Conservation (phyloP, 345 rosid genomes). For the Cardamine chenopodiifolia region DNA sequence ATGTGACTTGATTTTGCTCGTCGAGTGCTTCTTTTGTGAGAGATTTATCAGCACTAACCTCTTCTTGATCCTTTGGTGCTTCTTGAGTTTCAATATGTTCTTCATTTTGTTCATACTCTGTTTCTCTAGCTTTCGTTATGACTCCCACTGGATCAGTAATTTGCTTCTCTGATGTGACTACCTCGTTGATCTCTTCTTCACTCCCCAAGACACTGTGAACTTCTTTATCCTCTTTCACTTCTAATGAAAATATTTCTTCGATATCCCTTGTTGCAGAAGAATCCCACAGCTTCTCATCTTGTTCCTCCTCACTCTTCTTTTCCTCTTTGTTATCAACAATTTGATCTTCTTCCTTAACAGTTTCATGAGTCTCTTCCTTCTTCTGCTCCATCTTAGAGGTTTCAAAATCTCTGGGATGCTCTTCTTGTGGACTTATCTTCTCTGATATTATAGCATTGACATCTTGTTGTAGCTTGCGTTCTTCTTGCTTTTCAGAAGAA, state of each 20-base stretch:
- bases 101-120: slow-evolving; percentile 17
- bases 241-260: background rate
- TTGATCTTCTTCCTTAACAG: slow-evolving; percentile 13
- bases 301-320: slow-evolving; percentile 35
- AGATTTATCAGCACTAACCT: slow-evolving; percentile 13
- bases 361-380: slow-evolving; percentile 33
- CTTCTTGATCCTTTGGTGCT: slow-evolving; percentile 10
- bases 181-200: slow-evolving; percentile 13
- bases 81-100: slow-evolving; percentile 14
- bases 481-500: slow-evolving; percentile 32
- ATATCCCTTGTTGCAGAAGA: background rate
- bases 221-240: slow-evolving; percentile 21
- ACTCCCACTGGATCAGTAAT: background rate
- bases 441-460: slow-evolving; percentile 2
- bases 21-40: slow-evolving; percentile 25
- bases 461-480: background rate
- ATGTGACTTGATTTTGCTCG: slow-evolving; percentile 30
- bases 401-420: slow-evolving; percentile 1
- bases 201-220: background rate
- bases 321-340: slow-evolving; percentile 18
- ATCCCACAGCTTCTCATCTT: slow-evolving; percentile 28
- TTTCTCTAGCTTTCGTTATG: background rate
- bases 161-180: slow-evolving; percentile 16
- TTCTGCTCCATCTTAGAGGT: slow-evolving; percentile 2
- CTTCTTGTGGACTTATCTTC: slow-evolving; percentile 22